These are phyloP conservation scores for Acacia crassicarpa DNA, from an alignment of 306 rosid genomes.

Conservation along the genomic window DNA sequence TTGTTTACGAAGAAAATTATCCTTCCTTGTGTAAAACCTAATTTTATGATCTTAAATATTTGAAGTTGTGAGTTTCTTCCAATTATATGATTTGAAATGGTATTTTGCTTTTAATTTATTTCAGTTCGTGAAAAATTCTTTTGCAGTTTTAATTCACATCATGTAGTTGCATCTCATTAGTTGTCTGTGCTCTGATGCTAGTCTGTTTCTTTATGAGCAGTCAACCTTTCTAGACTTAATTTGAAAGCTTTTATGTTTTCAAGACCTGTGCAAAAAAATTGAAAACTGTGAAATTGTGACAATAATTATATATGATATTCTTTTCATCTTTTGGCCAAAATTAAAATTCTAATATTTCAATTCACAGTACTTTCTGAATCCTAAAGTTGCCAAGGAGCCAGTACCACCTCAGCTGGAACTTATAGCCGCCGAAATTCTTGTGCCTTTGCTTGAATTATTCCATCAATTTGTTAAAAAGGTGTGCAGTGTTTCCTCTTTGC, in stretches of 20 bases:
- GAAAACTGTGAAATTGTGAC: background rate
- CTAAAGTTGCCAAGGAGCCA: slow-evolving; percentile 78
- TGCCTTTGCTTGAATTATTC: slow-evolving; percentile 64
- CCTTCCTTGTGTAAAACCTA: background rate
- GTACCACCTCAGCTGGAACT: slow-evolving; percentile 80
- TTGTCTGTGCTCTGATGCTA: slow-evolving; percentile 3
- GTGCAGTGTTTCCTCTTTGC: background rate
- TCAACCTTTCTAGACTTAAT: background rate
- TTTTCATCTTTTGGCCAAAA: slow-evolving; percentile 22
- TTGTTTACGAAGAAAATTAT: background rate
- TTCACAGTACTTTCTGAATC: slow-evolving; percentile 80
- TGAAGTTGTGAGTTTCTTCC: background rate
- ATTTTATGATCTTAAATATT: slow-evolving; percentile 1
- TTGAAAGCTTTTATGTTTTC: background rate
- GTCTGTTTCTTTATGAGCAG: background rate
- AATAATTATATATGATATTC: slow-evolving; percentile 4
- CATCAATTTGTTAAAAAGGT: slow-evolving; percentile 75
- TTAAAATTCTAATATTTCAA: slow-evolving; percentile 16
- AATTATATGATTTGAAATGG: background rate
- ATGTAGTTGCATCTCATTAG: background rate
- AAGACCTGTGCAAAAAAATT: background rate
- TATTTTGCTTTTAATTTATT: background rate
- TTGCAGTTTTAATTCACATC: background rate
- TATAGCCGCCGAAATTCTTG: slow-evolving; percentile 63
- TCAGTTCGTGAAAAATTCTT: background rate